Evolutionary conservation across 345 rosid species (phyloP).

Genomic region (Iberis pinnata): DNA sequence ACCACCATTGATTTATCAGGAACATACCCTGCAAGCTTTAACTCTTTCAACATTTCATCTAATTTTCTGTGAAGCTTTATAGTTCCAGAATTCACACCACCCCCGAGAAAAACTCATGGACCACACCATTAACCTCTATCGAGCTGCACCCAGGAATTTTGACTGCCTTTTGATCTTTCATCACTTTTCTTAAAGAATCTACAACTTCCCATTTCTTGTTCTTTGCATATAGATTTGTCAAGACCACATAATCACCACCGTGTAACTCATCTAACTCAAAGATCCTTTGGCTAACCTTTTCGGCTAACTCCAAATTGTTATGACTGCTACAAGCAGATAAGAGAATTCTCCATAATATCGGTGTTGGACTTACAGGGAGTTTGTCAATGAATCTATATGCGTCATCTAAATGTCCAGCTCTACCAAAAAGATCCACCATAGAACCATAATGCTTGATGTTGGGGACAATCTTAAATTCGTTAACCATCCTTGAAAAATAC

Average conservation of each 20-base stretch:
- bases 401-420: slow-evolving; percentile 61
- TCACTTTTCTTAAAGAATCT: slow-evolving; percentile 46
- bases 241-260: slow-evolving; percentile 75
- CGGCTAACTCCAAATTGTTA: slow-evolving; percentile 44
- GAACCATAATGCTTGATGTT: slow-evolving; percentile 77
- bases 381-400: slow-evolving; percentile 55
- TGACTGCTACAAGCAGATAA: slow-evolving; percentile 74
- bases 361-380: slow-evolving; percentile 53
- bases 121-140: slow-evolving; percentile 62
- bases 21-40: slow-evolving; percentile 72
- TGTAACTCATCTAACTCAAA: slow-evolving; percentile 62
- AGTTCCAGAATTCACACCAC: slow-evolving; percentile 46
- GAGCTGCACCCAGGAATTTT: slow-evolving; percentile 88
- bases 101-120: slow-evolving; percentile 82
- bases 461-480: slow-evolving; percentile 41
- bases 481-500: slow-evolving; percentile 49
- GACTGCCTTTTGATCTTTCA: slow-evolving; percentile 49
- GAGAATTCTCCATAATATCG: slow-evolving; percentile 69
- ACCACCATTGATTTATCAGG: slow-evolving; percentile 59
- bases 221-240: slow-evolving; percentile 68
- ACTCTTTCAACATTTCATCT: slow-evolving; percentile 54
- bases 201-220: slow-evolving; percentile 67
- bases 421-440: slow-evolving; percentile 79
- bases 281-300: slow-evolving; percentile 45
- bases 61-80: slow-evolving; percentile 45